Percentiles rank a stretch among this genome's conserved stretches.
Evolutionary conservation across 805 yeast genomes (phyloP).

Genomic region (Pichia manshurica): DNA sequence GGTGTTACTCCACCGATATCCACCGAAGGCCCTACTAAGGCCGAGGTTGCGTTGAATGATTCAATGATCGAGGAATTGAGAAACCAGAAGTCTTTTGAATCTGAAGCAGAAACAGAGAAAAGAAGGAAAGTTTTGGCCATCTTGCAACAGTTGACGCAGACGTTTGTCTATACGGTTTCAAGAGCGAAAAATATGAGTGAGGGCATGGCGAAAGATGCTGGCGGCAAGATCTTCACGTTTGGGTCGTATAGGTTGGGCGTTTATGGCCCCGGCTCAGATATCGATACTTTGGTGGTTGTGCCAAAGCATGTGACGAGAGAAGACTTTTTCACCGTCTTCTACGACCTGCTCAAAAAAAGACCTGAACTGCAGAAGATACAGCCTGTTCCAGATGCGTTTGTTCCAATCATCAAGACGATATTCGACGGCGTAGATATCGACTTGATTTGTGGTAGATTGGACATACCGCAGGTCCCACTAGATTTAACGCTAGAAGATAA

Average conservation of each 20-base stretch:
- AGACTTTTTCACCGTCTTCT: conserved; percentile 83
- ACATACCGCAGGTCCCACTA: conserved; percentile 76
- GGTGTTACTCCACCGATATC: conserved; percentile 87
- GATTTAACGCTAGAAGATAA: conserved; percentile 77
- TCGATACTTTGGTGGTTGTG: conserved; percentile 92
- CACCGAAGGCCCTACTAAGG: conserved; percentile 73
- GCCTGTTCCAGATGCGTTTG: conserved; percentile 94
- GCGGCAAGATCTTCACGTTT: conserved; percentile 94
- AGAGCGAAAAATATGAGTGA: conserved; percentile 86
- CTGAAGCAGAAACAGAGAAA: conserved; percentile 75
- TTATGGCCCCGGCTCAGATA: conserved; percentile 97
- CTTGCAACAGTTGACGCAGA: conserved; percentile 68
- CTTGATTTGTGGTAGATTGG: conserved; percentile 76
- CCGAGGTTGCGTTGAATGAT: conserved; percentile 73
- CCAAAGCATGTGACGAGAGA: conserved; percentile 92
- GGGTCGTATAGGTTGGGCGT: conserved; percentile 95
- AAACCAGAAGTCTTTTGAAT: conserved; percentile 81
- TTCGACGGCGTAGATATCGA: conserved; percentile 92
- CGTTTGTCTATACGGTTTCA: conserved; percentile 80
- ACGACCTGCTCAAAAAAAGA: conserved; percentile 57
- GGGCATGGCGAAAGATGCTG: conserved; percentile 96
- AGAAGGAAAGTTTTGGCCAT: conserved; percentile 68
- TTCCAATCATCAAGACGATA: conserved; percentile 90
- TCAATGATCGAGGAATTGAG: conserved; percentile 71
- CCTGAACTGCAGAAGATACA: conserved; percentile 87